Evolutionary conservation across 441 rosid species (phyloP), one percentile per base, ranked within the genome.

Genomic region (Adansonia rubrostipa): DNA sequence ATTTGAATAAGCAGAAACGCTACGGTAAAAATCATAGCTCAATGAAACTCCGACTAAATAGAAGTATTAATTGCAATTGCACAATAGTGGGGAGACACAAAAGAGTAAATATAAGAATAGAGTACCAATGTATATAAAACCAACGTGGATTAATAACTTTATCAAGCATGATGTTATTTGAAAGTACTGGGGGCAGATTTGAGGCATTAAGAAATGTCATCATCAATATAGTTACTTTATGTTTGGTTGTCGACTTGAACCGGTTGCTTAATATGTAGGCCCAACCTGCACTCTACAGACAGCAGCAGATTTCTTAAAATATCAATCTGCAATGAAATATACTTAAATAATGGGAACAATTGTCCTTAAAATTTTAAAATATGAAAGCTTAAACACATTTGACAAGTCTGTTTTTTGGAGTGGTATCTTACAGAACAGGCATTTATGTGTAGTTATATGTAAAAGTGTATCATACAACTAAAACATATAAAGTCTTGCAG

Each of bases 141-240:
- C 22, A 62, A 28, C 14, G 3, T 65, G 10, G 13, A 65, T 40
- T 40, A 40, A 65, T 65, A n/a, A 65, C 50, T 65, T 42, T 9
- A 65, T 14, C 24, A 66, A 42, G 1, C 50, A 40, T 40, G 6
- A 65, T 0, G 22, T 15, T 8, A 66, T 66, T 9, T 9, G 51
- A 66, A 66, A 17, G 28, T n/a, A 66, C 11, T 66, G 6, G 71
- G 51, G 71, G 51, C 22, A 66, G 6, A 66, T 66, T 42, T 66
- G 14, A 42, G 71, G 70, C 50, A 42, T 40, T 40, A 65, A 65
- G 50, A 65, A n/a, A 65, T 36, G 69, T 33, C 10, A 40, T 66
- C 5, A 17, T 66, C 71, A 17, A 66, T n/a, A n/a, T 9, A 66
- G 51, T 36, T 36, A 36, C 42, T 36, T 36, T 36, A 36, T 36